Evolutionary conservation across 176 grass and related monocot genomes (phyloP), one percentile per base, ranked within the genome.

Genomic region (Carex littledalei): DNA sequence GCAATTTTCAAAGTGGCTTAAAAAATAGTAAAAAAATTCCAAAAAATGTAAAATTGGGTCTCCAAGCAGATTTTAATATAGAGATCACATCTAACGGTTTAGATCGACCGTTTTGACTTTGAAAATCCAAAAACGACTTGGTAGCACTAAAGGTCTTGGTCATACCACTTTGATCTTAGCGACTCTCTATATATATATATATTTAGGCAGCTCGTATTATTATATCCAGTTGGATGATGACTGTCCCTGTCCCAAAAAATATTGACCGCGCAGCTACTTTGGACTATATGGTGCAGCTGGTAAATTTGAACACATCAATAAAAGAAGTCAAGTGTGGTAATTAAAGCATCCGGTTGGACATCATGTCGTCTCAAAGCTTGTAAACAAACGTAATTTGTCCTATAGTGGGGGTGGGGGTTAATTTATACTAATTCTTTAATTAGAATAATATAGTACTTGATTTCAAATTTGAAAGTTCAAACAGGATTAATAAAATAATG

Each of bases 341-440:
- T 11, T 77, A 2, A 41, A 55, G 74, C 74, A 22, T 78, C 52
- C 50, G 14, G 14, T 54, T 29, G 12, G 53, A 77, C 49, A 56
- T 78, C 74, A 78, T 78, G 74, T 32, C 56, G 74, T 78, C 74
- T 78, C 74, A 56, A 78, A 78, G 22, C 74, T 78, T 78, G 74
- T 78, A 78, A 78, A 78, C 13, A 32, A 78, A 54, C 24, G 2
- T 21, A 45, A 6, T 34, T 17, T 78, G 49, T 78, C 74, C 13
- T 56, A 56, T 78, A 57, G 26, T 26, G 26, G 26, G 26, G n/a
- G n/a, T n/a, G n/a, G n/a, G n/a, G n/a, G n/a, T n/a, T n/a, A n/a
- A n/a, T n/a, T n/a, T n/a, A n/a, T n/a, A n/a, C n/a, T n/a, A n/a
- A n/a, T n/a, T n/a, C n/a, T n/a, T 57, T 35, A 55, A 1, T 56